A percentile compares a stretch with the other conserved stretches of the same genome.
Conservation (phyloP, 2,329 filamentous ascomycete species). For the Beauveria sp. region DNA sequence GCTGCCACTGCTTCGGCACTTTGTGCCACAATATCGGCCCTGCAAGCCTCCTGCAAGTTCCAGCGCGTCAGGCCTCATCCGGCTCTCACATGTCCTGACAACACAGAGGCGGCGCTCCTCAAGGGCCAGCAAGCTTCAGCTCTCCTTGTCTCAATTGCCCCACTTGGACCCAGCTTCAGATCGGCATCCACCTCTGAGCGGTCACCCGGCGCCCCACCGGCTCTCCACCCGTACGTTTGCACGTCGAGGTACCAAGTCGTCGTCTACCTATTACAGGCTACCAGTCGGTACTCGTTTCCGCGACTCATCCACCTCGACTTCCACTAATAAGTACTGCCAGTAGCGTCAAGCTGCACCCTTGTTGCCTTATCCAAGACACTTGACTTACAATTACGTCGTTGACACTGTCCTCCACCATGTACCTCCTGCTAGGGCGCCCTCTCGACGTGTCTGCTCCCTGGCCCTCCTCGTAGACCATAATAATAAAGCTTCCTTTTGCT, state of each 20-base stretch:
- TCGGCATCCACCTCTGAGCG: background rate
- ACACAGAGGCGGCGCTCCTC: background rate
- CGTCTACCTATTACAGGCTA: background rate
- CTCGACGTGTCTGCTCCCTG: background rate
- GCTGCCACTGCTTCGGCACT: background rate
- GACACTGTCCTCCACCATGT: background rate
- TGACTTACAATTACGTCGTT: slow-evolving; percentile 12
- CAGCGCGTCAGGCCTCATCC: background rate
- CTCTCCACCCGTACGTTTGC: background rate
- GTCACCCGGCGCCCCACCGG: background rate
- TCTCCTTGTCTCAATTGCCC: background rate
- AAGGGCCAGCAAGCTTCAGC: background rate
- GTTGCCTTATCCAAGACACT: background rate
- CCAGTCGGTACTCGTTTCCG: background rate
- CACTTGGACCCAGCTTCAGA: slow-evolving; percentile 6
- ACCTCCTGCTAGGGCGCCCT: background rate
- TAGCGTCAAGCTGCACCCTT: background rate
- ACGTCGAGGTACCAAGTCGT: too few relatives aligned
- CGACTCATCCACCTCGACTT: background rate
- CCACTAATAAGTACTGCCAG: background rate
- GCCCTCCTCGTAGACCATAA: too few relatives aligned
- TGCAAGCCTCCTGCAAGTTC: slow-evolving; percentile 8
- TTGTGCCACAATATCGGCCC: background rate
- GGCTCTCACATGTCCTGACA: background rate
- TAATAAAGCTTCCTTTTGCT: background rate